These are phyloP conservation scores for Sporothrix protearum DNA, from an alignment of 2,329 filamentous ascomycete species.

Conservation along the genomic window DNA sequence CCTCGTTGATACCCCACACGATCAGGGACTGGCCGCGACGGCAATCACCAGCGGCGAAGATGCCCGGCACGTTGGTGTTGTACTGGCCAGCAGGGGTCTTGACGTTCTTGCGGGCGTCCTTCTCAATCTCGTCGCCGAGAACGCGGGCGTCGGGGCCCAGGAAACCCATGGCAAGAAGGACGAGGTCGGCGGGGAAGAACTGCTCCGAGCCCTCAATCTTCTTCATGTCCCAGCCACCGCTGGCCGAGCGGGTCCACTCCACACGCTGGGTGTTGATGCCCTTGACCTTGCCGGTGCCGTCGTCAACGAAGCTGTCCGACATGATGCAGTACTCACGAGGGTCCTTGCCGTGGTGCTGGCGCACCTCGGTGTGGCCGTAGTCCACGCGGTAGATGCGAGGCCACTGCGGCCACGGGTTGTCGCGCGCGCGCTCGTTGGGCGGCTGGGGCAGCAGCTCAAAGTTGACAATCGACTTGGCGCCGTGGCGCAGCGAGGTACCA, in stretches of 20 bases:
- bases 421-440: conserved; percentile 79
- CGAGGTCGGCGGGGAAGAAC: conserved; percentile 93
- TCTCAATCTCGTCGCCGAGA: conserved; percentile 82
- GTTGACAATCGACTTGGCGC: conserved; percentile 93
- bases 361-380: conserved; percentile 93
- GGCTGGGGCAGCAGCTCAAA: conserved; percentile 94
- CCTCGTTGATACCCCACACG: conserved; percentile 85
- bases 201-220: conserved; percentile 89
- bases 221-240: conserved; percentile 98
- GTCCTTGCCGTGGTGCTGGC: conserved; percentile 93
- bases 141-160: conserved; percentile 86
- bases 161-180: conserved; percentile 96
- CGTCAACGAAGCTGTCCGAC: conserved; percentile 93
- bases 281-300: conserved; percentile 82
- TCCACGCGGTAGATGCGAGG: conserved; percentile 97
- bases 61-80: conserved; percentile 78
- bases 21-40: conserved; percentile 63
- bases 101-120: conserved; percentile 90
- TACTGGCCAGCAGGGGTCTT: conserved; percentile 89
- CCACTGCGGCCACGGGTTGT: conserved; percentile 99
- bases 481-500: conserved; percentile 91
- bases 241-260: conserved; percentile 88
- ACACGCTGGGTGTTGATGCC: conserved; percentile 95
- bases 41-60: conserved; percentile 94
- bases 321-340: conserved; percentile 97